Percentiles rank a stretch among this genome's conserved stretches.
Conservation (phyloP, 2,329 filamentous ascomycete genomes). For the Coleophoma crateriformis region DNA sequence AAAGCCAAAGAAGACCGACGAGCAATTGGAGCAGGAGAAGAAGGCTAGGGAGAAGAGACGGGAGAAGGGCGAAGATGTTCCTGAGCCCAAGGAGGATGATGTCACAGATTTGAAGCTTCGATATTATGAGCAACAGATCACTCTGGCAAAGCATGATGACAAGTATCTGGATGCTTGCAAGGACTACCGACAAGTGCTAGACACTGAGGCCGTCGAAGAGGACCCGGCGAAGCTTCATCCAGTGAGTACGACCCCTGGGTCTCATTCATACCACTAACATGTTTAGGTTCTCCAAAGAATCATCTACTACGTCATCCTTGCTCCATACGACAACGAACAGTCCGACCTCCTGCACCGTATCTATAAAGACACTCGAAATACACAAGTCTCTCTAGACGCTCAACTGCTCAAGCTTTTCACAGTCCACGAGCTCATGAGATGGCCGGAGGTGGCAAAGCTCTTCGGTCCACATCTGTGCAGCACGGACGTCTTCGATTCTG, state of each 20-base stretch:
- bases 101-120: constrained; percentile 93
- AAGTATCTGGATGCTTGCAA: constrained; percentile 98
- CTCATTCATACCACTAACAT: constrained; percentile 8
- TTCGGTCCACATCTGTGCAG: constrained; percentile 84
- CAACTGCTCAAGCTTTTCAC: constrained; percentile 92
- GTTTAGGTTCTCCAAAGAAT: constrained; percentile 83
- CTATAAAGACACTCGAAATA: constrained; percentile 75
- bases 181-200: constrained; percentile 92
- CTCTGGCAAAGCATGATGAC: constrained; percentile 89
- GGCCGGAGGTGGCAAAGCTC: constrained; percentile 85
- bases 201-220: constrained; percentile 92
- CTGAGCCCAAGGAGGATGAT: constrained; percentile 75
- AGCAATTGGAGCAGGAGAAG: constrained; percentile 85
- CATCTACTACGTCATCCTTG: constrained; percentile 95
- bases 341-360: constrained; percentile 95
- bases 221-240: constrained; percentile 80
- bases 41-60: constrained; percentile 85
- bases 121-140: constrained; percentile 97
- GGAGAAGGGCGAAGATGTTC: constrained; percentile 72
- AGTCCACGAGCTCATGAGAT: constrained; percentile 93
- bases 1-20: constrained; percentile 84
- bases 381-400: constrained; percentile 71
- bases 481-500: constrained; percentile 83
- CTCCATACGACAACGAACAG: constrained; percentile 97
- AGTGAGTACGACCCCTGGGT: constrained; percentile 45